Evolutionary conservation across 1,284 basidiomycete species (phyloP), one percentile per base, ranked within the genome.

Genomic region (Ustilago esculenta): DNA sequence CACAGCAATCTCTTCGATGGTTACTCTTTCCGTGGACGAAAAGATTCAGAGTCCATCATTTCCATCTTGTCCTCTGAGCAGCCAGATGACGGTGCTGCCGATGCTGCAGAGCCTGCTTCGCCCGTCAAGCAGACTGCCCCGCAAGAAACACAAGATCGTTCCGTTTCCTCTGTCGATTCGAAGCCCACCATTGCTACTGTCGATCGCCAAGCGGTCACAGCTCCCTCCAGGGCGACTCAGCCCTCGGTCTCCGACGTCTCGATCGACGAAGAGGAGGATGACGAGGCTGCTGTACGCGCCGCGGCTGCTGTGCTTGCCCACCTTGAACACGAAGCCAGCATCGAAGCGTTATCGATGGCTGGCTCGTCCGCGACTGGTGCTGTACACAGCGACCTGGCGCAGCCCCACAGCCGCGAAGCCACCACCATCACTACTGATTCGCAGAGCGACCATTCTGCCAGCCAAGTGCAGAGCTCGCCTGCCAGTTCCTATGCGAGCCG

Each of bases 21-120:
- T 1, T 79, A 79, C 58, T 79, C 76, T 17, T 79, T 72, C 60
- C 67, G 76, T 6, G 76, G 76, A 12, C 60, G 76, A 10, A 68
- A 71, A 40, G 76, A 79, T 33, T 79, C 76, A 2, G 75, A 66
- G 33, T 77, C 76, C 37, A 63, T 75, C 45, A 46, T 43, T 17
- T 77, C 73, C 32, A 53, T 64, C 37, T 32, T 67, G 20, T 69
- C 56, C 5, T 42, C 54, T 2, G 61, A 65, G 2, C 50, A 57
- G 41, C 50, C 33, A 1, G 49, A 56, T n/a, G 69, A 66, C 15
- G 57, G 23, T 18, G 37, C 27, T 17, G 45, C 15, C 24, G 53
- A 47, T 5, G 59, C 45, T 36, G 36, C 34, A 2, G 52, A 30
- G 6, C 32, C 52, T 20, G 41, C 30, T 14, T 54, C 55, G 11